Conservation (phyloP, 768 basidiomycete species). For the Hericium alpestre region DNA sequence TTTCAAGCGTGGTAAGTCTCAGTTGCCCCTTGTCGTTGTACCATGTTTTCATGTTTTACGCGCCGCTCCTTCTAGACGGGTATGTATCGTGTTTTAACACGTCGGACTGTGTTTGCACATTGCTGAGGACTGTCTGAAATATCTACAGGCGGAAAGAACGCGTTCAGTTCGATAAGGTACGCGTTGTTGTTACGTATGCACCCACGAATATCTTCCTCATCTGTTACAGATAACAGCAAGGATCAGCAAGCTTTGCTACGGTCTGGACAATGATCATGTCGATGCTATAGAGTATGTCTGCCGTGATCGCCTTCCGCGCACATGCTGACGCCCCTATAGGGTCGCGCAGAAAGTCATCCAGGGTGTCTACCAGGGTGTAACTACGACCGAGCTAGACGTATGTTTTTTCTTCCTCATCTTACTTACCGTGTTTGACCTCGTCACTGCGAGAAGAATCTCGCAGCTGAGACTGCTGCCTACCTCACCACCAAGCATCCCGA, state of each 20-base stretch:
- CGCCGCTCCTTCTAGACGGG: conserved; percentile 32
- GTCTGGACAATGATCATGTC: conserved; percentile 84
- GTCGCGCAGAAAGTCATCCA: conserved; percentile 87
- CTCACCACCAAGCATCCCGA: conserved; percentile 96
- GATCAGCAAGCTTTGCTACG: conserved; percentile 88
- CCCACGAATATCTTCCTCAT: neutral
- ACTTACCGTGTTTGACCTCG: neutral
- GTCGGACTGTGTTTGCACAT: conserved; percentile 1
- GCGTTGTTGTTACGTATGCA: conserved; percentile 13
- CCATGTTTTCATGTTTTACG: conserved; percentile 5
- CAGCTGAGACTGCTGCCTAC: conserved; percentile 93
- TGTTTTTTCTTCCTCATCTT: conserved; percentile 15
- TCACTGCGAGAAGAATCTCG: conserved; percentile 59
- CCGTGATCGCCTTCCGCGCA: neutral
- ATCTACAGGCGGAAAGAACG: conserved; percentile 69
- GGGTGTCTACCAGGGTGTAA: conserved; percentile 92
- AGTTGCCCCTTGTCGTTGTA: neutral
- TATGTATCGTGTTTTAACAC: conserved; percentile 26
- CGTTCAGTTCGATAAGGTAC: conserved; percentile 87
- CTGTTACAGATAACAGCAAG: conserved; percentile 66
- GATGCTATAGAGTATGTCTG: conserved; percentile 79
- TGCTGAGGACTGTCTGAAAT: conserved; percentile 10
- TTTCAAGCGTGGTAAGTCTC: conserved; percentile 45
- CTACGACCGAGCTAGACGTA: conserved; percentile 94
- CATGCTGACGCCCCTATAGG: conserved; percentile 27